phyloP scores from a whole-genome alignment of 2,329 filamentous ascomycete genomes.

The Penicillium sp. region DNA sequence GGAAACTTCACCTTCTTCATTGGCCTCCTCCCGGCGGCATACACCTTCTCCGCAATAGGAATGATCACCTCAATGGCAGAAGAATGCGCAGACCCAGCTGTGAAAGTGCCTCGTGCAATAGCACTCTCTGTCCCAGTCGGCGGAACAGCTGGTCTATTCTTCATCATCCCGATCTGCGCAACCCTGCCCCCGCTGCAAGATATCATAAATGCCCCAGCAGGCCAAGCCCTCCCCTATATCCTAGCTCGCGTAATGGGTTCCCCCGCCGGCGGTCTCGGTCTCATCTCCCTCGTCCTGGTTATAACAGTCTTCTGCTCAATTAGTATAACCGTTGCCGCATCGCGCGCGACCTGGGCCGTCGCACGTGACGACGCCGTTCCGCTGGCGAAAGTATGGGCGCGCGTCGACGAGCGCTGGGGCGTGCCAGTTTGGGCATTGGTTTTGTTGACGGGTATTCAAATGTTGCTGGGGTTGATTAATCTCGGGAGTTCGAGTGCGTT shows the following conservation, averaged over 20 bases:
- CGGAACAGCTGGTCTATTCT: constrained; percentile 55
- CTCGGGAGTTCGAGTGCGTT: constrained; percentile 49
- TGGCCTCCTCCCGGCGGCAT: constrained; percentile 59
- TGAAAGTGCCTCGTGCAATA: constrained; percentile 55
- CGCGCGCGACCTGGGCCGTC: constrained; percentile 49
- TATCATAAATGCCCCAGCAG: constrained; percentile 47
- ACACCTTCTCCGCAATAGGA: constrained; percentile 60
- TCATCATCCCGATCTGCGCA: constrained; percentile 54
- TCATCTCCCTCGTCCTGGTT: constrained; percentile 52
- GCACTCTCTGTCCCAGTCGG: constrained; percentile 54
- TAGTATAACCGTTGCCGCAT: constrained; percentile 54
- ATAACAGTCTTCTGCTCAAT: constrained; percentile 57
- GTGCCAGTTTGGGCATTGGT: constrained; percentile 46
- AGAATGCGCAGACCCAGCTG: constrained; percentile 54
- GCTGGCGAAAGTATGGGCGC: constrained; percentile 39
- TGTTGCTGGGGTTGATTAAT: constrained; percentile 53
- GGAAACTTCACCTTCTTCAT: constrained; percentile 63
- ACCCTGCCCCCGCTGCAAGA: constrained; percentile 35
- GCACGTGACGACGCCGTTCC: constrained; percentile 49
- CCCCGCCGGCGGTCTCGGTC: constrained; percentile 49
- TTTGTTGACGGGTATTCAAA: constrained; percentile 48
- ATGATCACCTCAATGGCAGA: constrained; percentile 65
- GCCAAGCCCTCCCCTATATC: constrained; percentile 54
- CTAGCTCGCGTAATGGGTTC: constrained; percentile 52
- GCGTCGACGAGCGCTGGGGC: constrained; percentile 36